Conservation (phyloP, 129 eudicot genomes). For the Apium graveolens region DNA sequence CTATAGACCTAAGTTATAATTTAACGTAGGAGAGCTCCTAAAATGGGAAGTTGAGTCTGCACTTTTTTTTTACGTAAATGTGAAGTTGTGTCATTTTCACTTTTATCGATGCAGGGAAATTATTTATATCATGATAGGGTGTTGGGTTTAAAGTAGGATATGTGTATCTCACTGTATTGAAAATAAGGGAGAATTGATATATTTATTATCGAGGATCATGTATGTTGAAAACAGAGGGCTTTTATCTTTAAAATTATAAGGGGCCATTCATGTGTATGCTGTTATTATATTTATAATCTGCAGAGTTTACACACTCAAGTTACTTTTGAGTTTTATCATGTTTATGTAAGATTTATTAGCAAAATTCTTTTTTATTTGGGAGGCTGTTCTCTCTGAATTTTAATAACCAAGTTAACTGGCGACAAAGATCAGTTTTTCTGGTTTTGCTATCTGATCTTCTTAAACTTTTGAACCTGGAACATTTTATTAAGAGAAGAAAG, state of each 20-base stretch:
- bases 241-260: too few relatives aligned
- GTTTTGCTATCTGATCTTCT: neutral
- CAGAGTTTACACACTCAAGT: too few relatives aligned
- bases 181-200: neutral
- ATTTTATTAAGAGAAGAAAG: neutral
- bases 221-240: neutral
- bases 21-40: neutral
- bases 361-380: neutral
- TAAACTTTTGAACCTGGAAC: neutral
- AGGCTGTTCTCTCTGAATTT: neutral
- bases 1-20: neutral
- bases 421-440: neutral
- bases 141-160: neutral
- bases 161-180: neutral
- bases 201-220: neutral
- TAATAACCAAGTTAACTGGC: neutral
- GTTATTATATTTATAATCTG: too few relatives aligned
- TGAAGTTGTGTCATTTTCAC: neutral
- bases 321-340: too few relatives aligned
- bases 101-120: neutral
- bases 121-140: neutral
- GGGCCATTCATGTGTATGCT: neutral
- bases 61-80: neutral
- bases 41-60: neutral
- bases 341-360: too few relatives aligned